These are phyloP conservation scores for Periconia macrospinosa DNA, from an alignment of 2,329 filamentous ascomycete genomes.

Conservation along the genomic window DNA sequence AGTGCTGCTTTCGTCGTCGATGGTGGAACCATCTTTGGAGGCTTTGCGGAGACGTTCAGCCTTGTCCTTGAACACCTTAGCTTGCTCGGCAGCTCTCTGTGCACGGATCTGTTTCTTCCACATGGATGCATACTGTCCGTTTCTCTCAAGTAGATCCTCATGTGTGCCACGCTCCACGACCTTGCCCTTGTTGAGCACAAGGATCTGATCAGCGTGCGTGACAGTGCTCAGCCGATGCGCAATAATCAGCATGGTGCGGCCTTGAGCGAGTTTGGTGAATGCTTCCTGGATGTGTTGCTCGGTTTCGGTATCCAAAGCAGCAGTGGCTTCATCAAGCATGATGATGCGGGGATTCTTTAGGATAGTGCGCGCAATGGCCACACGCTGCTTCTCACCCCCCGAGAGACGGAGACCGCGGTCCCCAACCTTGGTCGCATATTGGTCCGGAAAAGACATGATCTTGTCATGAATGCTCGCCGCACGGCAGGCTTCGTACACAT, in stretches of 20 bases:
- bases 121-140: constrained; percentile 52
- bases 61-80: constrained; percentile 52
- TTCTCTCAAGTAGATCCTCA: constrained; percentile 51
- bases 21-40: constrained; percentile 47
- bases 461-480: constrained; percentile 92
- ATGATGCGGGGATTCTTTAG: constrained; percentile 91
- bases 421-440: constrained; percentile 86
- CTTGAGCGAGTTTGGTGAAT: constrained; percentile 76
- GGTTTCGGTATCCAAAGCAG: constrained; percentile 86
- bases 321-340: constrained; percentile 90
- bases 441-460: constrained; percentile 84
- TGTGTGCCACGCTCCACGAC: constrained; percentile 57
- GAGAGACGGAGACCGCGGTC: constrained; percentile 85
- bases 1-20: constrained; percentile 43
- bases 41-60: constrained; percentile 52
- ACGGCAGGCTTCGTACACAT: constrained; percentile 78
- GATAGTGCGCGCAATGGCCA: constrained; percentile 90
- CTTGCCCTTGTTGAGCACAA: constrained; percentile 57
- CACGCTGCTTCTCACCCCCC: constrained; percentile 89
- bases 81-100: constrained; percentile 53
- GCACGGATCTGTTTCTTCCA: constrained; percentile 57
- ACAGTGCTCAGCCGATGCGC: constrained; percentile 68
- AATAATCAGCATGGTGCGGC: constrained; percentile 92
- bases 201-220: constrained; percentile 58
- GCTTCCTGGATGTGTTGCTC: constrained; percentile 92